Evolutionary conservation across 495 filamentous ascomycete genomes (phyloP).

Genomic region (Aspergillus nanangensis): DNA sequence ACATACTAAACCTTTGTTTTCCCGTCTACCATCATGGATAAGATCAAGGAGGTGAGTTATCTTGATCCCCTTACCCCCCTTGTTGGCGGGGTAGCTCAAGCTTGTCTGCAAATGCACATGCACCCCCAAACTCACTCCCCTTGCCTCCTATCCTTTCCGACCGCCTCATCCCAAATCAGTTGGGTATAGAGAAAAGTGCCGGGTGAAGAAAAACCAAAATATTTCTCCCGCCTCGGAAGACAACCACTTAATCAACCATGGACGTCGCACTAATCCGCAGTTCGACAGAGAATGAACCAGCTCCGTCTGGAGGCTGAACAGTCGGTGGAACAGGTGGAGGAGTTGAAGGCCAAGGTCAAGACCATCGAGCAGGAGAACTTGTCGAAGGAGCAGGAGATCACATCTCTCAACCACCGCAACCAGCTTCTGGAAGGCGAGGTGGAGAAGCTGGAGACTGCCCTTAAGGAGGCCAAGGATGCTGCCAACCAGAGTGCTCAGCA

Average conservation of each 20-base stretch:
- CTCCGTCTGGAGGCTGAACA: conserved; percentile 93
- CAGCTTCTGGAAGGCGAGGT: conserved; percentile 80
- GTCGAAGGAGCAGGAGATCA: conserved; percentile 95
- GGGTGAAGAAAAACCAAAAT: conserved; percentile 8
- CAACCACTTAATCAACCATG: too few relatives aligned
- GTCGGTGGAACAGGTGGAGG: conserved; percentile 70
- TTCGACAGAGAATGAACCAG: conserved; percentile 84
- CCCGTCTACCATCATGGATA: conserved; percentile 43
- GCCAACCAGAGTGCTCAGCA: conserved; percentile 70
- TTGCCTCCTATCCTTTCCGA: conserved; percentile 8
- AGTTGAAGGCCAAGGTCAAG: conserved; percentile 83
- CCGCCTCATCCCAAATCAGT: conserved; percentile 5
- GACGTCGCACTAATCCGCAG: too few relatives aligned
- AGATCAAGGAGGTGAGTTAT: conserved; percentile 74
- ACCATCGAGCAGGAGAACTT: conserved; percentile 90
- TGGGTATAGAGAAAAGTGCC: neutral
- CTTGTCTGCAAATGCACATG: conserved; percentile 24
- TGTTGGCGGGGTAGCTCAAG: conserved; percentile 43
- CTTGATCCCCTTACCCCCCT: conserved; percentile 23
- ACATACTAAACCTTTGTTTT: conserved; percentile 26
- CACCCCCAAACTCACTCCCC: conserved; percentile 9
- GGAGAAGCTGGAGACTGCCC: conserved; percentile 75
- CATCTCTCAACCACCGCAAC: conserved; percentile 89
- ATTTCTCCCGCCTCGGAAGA: neutral
- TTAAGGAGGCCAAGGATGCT: conserved; percentile 75